Conservation (phyloP, 441 rosid genomes). For the Erodium trifolium region DNA sequence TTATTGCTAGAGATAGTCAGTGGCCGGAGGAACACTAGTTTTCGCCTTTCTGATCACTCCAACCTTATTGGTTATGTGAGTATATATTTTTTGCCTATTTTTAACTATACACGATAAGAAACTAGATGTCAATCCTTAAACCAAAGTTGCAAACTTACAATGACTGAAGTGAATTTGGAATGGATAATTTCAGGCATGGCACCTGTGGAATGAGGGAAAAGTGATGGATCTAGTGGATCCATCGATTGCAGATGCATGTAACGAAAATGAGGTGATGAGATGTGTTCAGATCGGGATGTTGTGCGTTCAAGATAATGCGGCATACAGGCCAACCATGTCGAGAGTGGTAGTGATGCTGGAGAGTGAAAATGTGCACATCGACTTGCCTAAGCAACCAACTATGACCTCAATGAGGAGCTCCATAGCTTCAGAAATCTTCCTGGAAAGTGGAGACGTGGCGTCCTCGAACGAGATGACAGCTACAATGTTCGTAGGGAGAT, state of each 20-base stretch:
- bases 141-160: not conserved
- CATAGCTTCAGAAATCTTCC: constrained; percentile 7
- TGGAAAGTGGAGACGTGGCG: constrained; percentile 19
- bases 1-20: not conserved
- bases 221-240: constrained; percentile 31
- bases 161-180: not conserved
- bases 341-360: constrained; percentile 26
- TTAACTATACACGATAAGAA: not conserved
- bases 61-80: constrained; percentile 65
- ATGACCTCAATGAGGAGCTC: constrained; percentile 21
- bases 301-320: constrained; percentile 36
- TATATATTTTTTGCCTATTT: not conserved
- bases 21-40: constrained; percentile 67
- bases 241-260: constrained; percentile 18
- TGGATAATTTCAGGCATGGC: constrained; percentile 30
- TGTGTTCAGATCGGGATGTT: constrained; percentile 36
- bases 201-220: constrained; percentile 29
- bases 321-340: constrained; percentile 29
- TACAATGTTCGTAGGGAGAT: constrained; percentile 26
- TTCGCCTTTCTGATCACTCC: constrained; percentile 40
- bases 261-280: constrained; percentile 20
- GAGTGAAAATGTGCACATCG: constrained; percentile 21
- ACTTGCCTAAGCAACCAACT: constrained; percentile 28
- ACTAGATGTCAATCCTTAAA: not conserved
- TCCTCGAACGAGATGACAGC: constrained; percentile 26